phyloP scores from a whole-genome alignment of 495 filamentous ascomycete species.

The Cenococcum geophilum region DNA sequence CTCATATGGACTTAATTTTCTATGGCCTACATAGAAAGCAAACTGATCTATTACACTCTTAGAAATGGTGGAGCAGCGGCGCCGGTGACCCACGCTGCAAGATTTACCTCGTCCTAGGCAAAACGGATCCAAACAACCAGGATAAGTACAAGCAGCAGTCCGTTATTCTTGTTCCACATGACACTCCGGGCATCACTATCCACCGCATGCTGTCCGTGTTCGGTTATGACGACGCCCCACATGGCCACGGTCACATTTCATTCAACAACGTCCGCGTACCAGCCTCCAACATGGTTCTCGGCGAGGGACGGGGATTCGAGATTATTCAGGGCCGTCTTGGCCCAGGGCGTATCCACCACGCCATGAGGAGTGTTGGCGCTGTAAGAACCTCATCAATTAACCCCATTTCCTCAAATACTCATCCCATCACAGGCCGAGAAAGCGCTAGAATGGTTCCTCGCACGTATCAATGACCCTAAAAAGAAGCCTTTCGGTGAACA shows the following conservation, averaged over 20 bases:
- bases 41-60: constrained; percentile 2
- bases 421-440: constrained; percentile 34
- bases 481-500: constrained; percentile 42
- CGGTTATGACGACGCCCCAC: constrained; percentile 44
- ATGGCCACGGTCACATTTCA: constrained; percentile 43
- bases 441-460: constrained; percentile 42
- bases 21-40: neutral
- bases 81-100: constrained; percentile 42
- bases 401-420: too few relatives aligned
- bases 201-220: constrained; percentile 44
- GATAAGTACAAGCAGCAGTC: constrained; percentile 41
- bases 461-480: constrained; percentile 39
- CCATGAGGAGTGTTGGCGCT: constrained; percentile 40
- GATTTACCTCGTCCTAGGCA: constrained; percentile 43
- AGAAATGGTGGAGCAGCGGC: constrained; percentile 44
- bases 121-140: constrained; percentile 38
- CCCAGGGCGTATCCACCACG: constrained; percentile 43
- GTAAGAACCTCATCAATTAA: constrained; percentile 9
- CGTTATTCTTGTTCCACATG: constrained; percentile 40
- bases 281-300: constrained; percentile 38
- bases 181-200: constrained; percentile 42
- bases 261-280: constrained; percentile 43
- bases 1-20: neutral
- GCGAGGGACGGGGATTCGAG: constrained; percentile 41
- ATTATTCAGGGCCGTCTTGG: constrained; percentile 45